These are phyloP conservation scores for Pestalotiopsis sp. DNA, from an alignment of 2,329 filamentous ascomycete species.

Conservation along the genomic window DNA sequence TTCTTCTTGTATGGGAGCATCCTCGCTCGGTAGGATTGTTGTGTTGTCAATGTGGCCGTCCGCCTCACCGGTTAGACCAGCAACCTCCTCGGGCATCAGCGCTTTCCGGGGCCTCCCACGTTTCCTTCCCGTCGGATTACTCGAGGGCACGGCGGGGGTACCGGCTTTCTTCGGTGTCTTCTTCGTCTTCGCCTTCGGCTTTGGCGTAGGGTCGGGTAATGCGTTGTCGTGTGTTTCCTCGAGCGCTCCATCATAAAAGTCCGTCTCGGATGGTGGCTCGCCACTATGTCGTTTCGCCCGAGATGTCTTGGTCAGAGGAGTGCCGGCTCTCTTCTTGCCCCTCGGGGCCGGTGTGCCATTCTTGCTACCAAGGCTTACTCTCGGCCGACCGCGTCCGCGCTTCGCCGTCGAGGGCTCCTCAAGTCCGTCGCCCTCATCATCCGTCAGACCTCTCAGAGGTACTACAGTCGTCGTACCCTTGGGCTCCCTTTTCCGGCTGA, in stretches of 20 bases:
- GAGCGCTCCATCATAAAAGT: slow-evolving; percentile 25
- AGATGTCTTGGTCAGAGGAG: slow-evolving; percentile 42
- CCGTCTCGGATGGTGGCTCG: slow-evolving; percentile 28
- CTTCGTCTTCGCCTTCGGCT: slow-evolving; percentile 34
- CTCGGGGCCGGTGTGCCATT: slow-evolving; percentile 55
- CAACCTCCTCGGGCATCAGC: slow-evolving; percentile 25
- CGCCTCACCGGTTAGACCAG: slow-evolving; percentile 18
- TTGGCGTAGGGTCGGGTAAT: slow-evolving; percentile 29
- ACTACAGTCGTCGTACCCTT: slow-evolving; percentile 53
- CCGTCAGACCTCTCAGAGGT: slow-evolving; percentile 48
- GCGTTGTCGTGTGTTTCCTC: slow-evolving; percentile 21
- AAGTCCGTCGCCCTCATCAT: slow-evolving; percentile 36
- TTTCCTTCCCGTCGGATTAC: slow-evolving; percentile 29
- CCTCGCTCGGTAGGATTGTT: slow-evolving; percentile 7
- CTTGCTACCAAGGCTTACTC: slow-evolving; percentile 38
- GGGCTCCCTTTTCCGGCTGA: slow-evolving; percentile 38
- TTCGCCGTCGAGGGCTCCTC: slow-evolving; percentile 18
- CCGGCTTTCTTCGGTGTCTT: slow-evolving; percentile 29
- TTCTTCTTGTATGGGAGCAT: neutral
- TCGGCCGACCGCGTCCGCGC: slow-evolving; percentile 41
- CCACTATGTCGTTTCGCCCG: slow-evolving; percentile 35
- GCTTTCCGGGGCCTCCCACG: slow-evolving; percentile 33
- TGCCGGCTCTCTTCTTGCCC: slow-evolving; percentile 48
- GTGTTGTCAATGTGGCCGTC: slow-evolving; percentile 13
- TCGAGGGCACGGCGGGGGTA: slow-evolving; percentile 26